Percentiles rank a stretch among this genome's conserved stretches.
Conservation (phyloP, 805 yeast genomes). For the Jamesozyma hellenica region DNA sequence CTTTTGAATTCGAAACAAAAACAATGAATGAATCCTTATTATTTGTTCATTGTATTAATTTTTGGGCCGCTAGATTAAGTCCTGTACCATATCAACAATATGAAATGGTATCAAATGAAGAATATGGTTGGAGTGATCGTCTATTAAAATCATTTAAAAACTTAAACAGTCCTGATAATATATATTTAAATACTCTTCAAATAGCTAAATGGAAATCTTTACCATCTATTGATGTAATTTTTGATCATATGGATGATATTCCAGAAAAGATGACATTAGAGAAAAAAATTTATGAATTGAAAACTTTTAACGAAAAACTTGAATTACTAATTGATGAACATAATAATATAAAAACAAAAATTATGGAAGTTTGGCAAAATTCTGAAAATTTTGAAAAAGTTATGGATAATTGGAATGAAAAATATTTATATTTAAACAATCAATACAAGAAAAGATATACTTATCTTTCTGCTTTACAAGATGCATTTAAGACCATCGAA, state of each 20-base stretch:
- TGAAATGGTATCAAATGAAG: slow-evolving; percentile 59
- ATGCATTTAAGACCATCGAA: slow-evolving; percentile 10
- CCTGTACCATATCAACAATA: slow-evolving; percentile 64
- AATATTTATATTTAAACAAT: slow-evolving; percentile 30
- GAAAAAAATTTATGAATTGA: slow-evolving; percentile 20
- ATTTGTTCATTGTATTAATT: slow-evolving; percentile 70
- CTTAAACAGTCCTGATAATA: not conserved
- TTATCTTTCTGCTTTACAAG: slow-evolving; percentile 28
- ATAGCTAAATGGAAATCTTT: slow-evolving; percentile 19
- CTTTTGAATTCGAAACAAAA: slow-evolving; percentile 54
- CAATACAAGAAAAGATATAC: slow-evolving; percentile 30
- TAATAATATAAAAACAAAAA: slow-evolving; percentile 30
- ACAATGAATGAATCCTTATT: slow-evolving; percentile 57
- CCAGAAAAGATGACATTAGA: slow-evolving; percentile 5
- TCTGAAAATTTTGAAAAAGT: slow-evolving; percentile 21
- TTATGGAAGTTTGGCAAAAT: slow-evolving; percentile 31
- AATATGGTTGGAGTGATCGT: slow-evolving; percentile 62
- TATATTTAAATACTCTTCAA: not conserved
- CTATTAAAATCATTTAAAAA: slow-evolving; percentile 6
- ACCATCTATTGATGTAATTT: slow-evolving; percentile 14
- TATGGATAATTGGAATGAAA: slow-evolving; percentile 35
- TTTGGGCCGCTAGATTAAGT: slow-evolving; percentile 82
- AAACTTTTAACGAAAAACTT: slow-evolving; percentile 33
- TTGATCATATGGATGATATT: slow-evolving; percentile 13
- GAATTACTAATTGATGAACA: slow-evolving; percentile 36